phyloP scores from a whole-genome alignment of 2,329 filamentous ascomycete species.

The Exserohilum rostratum region DNA sequence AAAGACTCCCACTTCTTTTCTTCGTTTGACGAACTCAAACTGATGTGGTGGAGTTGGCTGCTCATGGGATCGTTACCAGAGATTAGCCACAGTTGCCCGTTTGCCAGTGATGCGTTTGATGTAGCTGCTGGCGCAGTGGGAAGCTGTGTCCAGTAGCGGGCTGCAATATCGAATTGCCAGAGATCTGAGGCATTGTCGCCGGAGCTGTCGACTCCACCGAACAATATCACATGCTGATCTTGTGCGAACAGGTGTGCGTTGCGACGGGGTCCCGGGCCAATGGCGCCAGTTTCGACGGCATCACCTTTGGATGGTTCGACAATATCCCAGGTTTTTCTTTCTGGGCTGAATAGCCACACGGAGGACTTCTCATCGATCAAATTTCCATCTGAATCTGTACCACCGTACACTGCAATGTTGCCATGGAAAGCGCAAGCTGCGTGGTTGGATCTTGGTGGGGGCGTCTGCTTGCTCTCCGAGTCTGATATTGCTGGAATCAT shows the following conservation, averaged over 20 bases:
- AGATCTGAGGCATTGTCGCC: slow-evolving; percentile 33
- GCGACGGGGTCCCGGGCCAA: slow-evolving; percentile 27
- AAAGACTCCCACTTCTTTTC: slow-evolving; percentile 48
- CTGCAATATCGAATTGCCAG: slow-evolving; percentile 33
- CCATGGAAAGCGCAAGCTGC: slow-evolving; percentile 50
- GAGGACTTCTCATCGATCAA: slow-evolving; percentile 45
- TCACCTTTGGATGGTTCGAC: slow-evolving; percentile 22
- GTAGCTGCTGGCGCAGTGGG: slow-evolving; percentile 36
- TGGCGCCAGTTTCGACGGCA: slow-evolving; percentile 15
- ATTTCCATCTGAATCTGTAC: slow-evolving; percentile 38
- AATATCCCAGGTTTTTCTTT: slow-evolving; percentile 35
- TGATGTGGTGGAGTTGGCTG: slow-evolving; percentile 37
- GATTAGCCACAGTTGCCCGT: slow-evolving; percentile 50
- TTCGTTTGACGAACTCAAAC: slow-evolving; percentile 24
- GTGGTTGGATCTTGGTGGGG: slow-evolving; percentile 46
- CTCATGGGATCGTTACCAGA: slow-evolving; percentile 42
- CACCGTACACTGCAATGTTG: slow-evolving; percentile 50
- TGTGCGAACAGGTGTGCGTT: slow-evolving; percentile 30
- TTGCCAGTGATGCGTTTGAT: slow-evolving; percentile 45
- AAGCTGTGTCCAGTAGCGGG: slow-evolving; percentile 31
- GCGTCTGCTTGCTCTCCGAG: slow-evolving; percentile 38
- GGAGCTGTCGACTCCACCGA: slow-evolving; percentile 34
- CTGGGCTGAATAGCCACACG: slow-evolving; percentile 52
- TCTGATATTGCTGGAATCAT: slow-evolving; percentile 51
- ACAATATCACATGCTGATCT: slow-evolving; percentile 29